Conservation (phyloP, 257 asterid genomes). For the Cruciata laevipes region DNA sequence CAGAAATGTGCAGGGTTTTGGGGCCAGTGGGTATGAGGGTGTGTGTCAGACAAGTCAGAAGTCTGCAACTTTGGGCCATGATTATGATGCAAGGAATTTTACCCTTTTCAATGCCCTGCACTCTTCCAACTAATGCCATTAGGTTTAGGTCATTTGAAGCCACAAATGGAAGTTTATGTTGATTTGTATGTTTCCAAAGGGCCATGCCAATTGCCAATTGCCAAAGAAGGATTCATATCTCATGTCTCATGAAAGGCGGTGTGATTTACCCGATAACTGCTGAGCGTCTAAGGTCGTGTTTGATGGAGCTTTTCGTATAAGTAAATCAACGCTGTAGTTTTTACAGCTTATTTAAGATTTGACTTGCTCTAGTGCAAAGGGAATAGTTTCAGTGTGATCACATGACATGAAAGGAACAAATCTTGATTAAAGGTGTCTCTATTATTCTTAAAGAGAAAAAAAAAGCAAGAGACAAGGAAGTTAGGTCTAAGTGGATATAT, state of each 20-base stretch:
- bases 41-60: conserved; percentile 9
- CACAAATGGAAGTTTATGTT: not conserved
- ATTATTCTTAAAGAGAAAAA: no score
- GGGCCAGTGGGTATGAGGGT: conserved; percentile 16
- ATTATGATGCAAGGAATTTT: conserved; percentile 8
- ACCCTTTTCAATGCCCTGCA: conserved; percentile 12
- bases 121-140: conserved; percentile 4
- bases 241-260: no score
- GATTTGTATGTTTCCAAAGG: not conserved
- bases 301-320: no score
- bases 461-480: not conserved
- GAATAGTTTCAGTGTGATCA: no score
- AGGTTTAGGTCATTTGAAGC: not conserved
- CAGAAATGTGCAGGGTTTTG: conserved; percentile 1
- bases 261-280: no score
- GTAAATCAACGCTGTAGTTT: no score
- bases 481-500: not conserved
- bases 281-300: no score
- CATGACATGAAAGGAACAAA: not conserved
- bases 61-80: conserved; percentile 2
- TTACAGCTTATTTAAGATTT: no score
- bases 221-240: not conserved
- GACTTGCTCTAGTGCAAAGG: no score
- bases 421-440: not conserved
- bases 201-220: not conserved